A percentile compares a stretch with the other conserved stretches of the same genome.
phyloP scores from a whole-genome alignment of 352 stramenopile species.

The Phytophthora vignae region DNA sequence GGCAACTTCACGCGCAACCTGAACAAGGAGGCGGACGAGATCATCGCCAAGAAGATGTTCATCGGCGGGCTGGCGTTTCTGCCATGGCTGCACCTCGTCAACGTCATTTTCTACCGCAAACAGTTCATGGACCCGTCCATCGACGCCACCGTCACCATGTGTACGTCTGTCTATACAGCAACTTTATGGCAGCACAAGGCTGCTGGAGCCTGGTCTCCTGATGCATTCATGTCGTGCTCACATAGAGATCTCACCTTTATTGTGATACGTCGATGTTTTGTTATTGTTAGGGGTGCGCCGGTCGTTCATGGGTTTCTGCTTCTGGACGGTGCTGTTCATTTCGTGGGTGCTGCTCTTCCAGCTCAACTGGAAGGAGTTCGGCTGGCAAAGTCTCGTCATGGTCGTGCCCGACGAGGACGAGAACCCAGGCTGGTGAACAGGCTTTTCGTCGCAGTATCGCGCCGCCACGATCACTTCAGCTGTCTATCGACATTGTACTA shows the following conservation, averaged over 20 bases:
- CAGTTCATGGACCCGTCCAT: constrained; percentile 77
- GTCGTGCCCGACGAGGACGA: constrained; percentile 71
- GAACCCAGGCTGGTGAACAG: constrained; percentile 70
- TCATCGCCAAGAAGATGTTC: constrained; percentile 87
- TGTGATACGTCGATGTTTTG: not conserved
- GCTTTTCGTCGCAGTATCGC: not conserved
- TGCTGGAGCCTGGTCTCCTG: not conserved
- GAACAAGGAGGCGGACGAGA: constrained; percentile 78
- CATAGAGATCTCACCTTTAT: not conserved
- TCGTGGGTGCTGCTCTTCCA: constrained; percentile 85
- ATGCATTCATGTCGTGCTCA: not conserved
- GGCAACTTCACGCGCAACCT: constrained; percentile 91
- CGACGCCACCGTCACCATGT: constrained; percentile 76
- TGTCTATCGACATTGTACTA: constrained; percentile 26
- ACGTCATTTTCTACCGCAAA: constrained; percentile 85
- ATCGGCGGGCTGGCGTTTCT: constrained; percentile 74
- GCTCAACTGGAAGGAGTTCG: constrained; percentile 88
- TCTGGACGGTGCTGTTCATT: constrained; percentile 78
- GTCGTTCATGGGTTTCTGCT: constrained; percentile 73
- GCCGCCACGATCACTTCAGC: not conserved
- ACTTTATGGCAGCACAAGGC: not conserved
- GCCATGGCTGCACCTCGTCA: constrained; percentile 87
- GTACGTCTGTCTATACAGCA: constrained; percentile 44
- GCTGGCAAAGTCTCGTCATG: constrained; percentile 83
- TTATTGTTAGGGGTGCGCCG: constrained; percentile 68